Evolutionary conservation across 139 green algal genomes (phyloP).

Genomic region (Limnomonas spitsbergensis): DNA sequence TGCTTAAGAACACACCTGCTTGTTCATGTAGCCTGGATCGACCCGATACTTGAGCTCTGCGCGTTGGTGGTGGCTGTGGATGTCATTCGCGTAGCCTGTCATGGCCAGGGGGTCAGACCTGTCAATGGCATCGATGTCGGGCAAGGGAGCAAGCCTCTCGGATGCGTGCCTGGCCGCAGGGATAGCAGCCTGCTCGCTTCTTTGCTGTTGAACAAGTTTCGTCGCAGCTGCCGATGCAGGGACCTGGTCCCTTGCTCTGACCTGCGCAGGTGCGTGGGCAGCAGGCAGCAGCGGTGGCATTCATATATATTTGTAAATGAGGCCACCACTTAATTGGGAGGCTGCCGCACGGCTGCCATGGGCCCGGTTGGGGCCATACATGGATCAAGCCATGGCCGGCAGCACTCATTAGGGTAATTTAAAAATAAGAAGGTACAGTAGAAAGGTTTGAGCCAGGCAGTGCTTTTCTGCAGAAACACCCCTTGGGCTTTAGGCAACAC

Average conservation of each 20-base stretch:
- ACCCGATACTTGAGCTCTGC: constrained; percentile 64
- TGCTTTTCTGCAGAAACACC: too few relatives aligned
- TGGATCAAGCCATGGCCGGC: background rate
- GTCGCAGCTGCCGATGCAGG: too few relatives aligned
- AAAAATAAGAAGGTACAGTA: too few relatives aligned
- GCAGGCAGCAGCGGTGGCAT: too few relatives aligned
- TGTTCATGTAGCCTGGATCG: constrained; percentile 66
- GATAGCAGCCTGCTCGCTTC: constrained; percentile 31
- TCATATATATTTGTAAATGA: background rate
- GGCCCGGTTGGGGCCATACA: background rate
- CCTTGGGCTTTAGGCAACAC: too few relatives aligned
- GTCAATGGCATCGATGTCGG: constrained; percentile 80
- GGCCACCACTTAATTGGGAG: background rate
- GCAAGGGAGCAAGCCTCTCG: constrained; percentile 43
- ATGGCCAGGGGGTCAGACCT: constrained; percentile 73
- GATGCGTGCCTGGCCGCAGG: background rate
- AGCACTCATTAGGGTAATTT: background rate
- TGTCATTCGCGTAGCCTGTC: constrained; percentile 86
- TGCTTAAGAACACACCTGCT: constrained; percentile 6
- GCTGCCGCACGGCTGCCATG: background rate
- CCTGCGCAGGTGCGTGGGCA: too few relatives aligned
- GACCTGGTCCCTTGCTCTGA: too few relatives aligned
- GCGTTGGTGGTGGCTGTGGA: constrained; percentile 85
- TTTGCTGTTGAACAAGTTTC: constrained; percentile 54
- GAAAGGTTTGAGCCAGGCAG: too few relatives aligned